Base-by-base conservation (phyloP, 106 monocot genomes). In the Dioscorea alata region DNA sequence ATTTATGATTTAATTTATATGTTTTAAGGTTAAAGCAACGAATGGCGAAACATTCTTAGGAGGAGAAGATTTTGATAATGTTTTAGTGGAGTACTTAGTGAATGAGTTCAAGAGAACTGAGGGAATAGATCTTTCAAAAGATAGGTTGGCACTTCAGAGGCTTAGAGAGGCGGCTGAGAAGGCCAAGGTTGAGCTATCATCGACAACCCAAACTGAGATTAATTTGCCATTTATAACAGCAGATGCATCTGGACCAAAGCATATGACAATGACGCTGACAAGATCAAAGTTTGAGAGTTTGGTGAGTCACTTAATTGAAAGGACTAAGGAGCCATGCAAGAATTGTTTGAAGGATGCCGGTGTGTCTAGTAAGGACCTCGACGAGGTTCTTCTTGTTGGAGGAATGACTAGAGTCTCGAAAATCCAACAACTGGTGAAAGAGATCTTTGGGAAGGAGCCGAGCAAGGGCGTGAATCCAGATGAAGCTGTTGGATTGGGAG, bases 381-480 rank as follows among this genome's bases (percentile, higher is more conserved):
- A 92, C 67, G 92, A 92, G 68, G 92, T 88, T 59, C 88, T 92
- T 67, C 85, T 92, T 21, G 92, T 92, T 19, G 92, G 88, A 73
- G 92, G 88, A 13, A 92, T 92, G 92, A 92, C 92, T 12, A 78
- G 92, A 57, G 92, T 92, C 21, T 85, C 92, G 22, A 92, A 85
- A 73, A 77, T 92, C 49, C 92, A 92, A 68, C 85, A 92, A 48
- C 49, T 85, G 12, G 92, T 92, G 48, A 7, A 76, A 57, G 85
- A 79, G 50, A 86, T 92, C 13, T 92, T 92, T 69, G 88, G 92
- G 33, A 88, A 82, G 80, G 71, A 33, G 24, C 91, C 91, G 16
- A 88, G 91, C 71, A 92, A 92, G 69, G 91, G 91, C 20, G 92
- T 92, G 15, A 92, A 92, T 71, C 92, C 88, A n/a, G 88, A 92